Base-by-base conservation (phyloP, 345 rosid genomes). In the Linum trigynum region DNA sequence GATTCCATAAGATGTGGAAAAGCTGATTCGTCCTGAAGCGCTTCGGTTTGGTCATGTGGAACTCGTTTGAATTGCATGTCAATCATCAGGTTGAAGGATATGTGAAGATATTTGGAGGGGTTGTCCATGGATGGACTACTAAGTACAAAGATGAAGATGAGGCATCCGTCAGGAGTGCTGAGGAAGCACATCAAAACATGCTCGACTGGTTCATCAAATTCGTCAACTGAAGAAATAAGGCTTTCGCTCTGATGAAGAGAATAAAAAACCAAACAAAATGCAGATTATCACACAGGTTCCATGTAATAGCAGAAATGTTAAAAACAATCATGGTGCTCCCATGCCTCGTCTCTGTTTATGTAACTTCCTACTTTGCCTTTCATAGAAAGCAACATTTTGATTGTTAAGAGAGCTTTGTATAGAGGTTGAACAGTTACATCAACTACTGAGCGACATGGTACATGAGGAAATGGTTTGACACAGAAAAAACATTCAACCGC, bases 401-500 rank as follows among this genome's bases (percentile, higher is more conserved):
- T 40, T 23, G 48, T 67, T 61, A 67, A 57, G 53, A 55, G 7
- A 12, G 71, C 73, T 60, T 69, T 40, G 57, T 68, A 70, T 36
- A 36, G 68, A 59, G 37, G 45, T 32, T 78, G 75, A 69, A 39
- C 62, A 61, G 59, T 70, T 65, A 55, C 74, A 67, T 62, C 53
- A 15, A 41, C 75, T 42, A 63, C 62, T 62, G 61, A 62, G 56
- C 38, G 45, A 48, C 53, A 48, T 48, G 79, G 59, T 32, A 57
- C 61, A 61, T 16, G 51, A 23, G 36, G 61, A 36, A 60, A 16
- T 64, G 53, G 53, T 10, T 48, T 1, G 55, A 14, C 39, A 53
- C 45, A 14, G 36, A 37, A 39, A 38, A 17, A 42, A 35, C 42
- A 55, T 45, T 76, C 80, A 95, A 71, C 98, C 98, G 43, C 99